Evolutionary conservation across 2,329 filamentous ascomycete species (phyloP), one percentile per base, ranked within the genome.

Genomic region (Thyridium curvatum): DNA sequence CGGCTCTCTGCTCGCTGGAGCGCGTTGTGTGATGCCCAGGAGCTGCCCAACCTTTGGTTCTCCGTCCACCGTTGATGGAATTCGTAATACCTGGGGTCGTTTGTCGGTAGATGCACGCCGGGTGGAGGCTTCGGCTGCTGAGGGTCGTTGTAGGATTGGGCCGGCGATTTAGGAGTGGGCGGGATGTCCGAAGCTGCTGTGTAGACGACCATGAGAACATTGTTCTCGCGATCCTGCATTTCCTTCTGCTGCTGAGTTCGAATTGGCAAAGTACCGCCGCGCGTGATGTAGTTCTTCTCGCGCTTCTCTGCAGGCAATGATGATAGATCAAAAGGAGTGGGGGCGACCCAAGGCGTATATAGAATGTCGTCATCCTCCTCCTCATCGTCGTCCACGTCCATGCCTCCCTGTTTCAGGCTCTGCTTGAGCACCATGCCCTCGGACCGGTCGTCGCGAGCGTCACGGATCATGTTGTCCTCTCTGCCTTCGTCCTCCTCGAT

Each of bases 381-480:
- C 3, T 72, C 69, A 28, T n/a, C n/a, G 10, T 81, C 73, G 1
- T 81, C 74, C 3, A 77, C 74, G 7, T 41, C 8, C n/a, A 30
- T 18, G 8, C 34, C 18, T 1, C 41, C 41, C 33, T 69, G 64
- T 18, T 68, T 67, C 8, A 69, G 63, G 34, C 71, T 66, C 46
- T 72, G 69, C 50, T 79, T 82, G 38, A 82, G 63, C 49, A 83
- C 79, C 67, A 84, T 79, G 35, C 85, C 82, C 52, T 86, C 86
- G 5, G 79, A 80, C 36, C 79, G 79, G 51, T 86, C 82, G 54
- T 89, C 84, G 21, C 75, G 74, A 4, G 82, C 82, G 56, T 89
- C 84, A 35, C 78, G 77, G 31, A 82, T 74, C 71, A 86, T 80
- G 51, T 79, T 83, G 40, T 72, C 69, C 39, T 77, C 74, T 40